Percentiles rank a stretch among this genome's conserved stretches.
Conservation (phyloP, 331 rosid genomes). For the Quercus phellos region DNA sequence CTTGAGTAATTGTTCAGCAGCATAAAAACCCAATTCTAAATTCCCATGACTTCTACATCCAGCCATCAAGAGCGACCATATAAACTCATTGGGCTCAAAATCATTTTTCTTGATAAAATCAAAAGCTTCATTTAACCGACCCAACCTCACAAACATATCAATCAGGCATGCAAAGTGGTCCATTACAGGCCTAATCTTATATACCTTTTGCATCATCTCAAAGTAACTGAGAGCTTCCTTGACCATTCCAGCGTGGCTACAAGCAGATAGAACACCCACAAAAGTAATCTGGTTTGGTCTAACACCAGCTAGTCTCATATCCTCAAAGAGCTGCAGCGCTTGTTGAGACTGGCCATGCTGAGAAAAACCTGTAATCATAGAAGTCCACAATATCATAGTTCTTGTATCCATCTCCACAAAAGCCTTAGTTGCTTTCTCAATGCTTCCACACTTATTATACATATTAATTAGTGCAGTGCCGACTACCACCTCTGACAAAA, state of each 20-base stretch:
- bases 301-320: constrained; percentile 71
- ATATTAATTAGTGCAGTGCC: constrained; percentile 67
- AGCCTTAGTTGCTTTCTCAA: constrained; percentile 74
- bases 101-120: constrained; percentile 54
- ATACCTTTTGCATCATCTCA: constrained; percentile 69
- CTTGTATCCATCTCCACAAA: constrained; percentile 81
- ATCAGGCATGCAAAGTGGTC: constrained; percentile 75
- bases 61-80: constrained; percentile 65
- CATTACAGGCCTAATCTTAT: constrained; percentile 78
- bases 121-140: constrained; percentile 67
- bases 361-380: constrained; percentile 76
- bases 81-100: constrained; percentile 60
- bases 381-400: constrained; percentile 88
- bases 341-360: constrained; percentile 73
- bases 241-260: constrained; percentile 75
- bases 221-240: constrained; percentile 65
- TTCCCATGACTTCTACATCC: constrained; percentile 78
- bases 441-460: constrained; percentile 87
- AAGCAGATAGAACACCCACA: constrained; percentile 86
- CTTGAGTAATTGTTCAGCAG: constrained; percentile 69
- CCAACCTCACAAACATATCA: constrained; percentile 71
- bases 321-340: constrained; percentile 75
- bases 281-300: constrained; percentile 74
- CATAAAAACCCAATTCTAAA: constrained; percentile 54
- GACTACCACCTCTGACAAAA: constrained; percentile 63